Evolutionary conservation across 2,329 filamentous ascomycete species (phyloP).

Genomic region (Colletotrichum kahawae): DNA sequence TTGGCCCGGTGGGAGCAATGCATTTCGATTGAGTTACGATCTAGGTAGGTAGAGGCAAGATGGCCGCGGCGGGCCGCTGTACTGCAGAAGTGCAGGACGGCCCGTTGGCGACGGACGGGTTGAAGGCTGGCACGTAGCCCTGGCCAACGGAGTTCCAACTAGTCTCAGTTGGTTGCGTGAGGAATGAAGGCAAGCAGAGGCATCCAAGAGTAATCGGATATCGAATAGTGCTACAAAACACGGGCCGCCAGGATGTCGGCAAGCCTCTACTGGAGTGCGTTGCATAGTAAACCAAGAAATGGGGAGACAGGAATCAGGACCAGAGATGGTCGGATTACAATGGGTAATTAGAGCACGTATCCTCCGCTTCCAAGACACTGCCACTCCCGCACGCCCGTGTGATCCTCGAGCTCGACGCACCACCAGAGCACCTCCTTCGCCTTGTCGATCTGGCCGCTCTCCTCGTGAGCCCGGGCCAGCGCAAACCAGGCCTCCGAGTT

Average conservation of each 20-base stretch:
- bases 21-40: background rate
- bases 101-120: background rate
- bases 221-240: background rate
- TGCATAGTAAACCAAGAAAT: background rate
- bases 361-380: slow-evolving; percentile 69
- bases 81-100: background rate
- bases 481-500: slow-evolving; percentile 92
- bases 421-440: slow-evolving; percentile 95
- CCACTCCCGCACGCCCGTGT: slow-evolving; percentile 81
- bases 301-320: background rate
- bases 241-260: background rate
- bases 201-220: background rate
- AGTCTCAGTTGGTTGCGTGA: background rate
- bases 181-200: background rate
- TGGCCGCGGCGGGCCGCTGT: background rate
- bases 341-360: slow-evolving; percentile 61
- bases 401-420: slow-evolving; percentile 94
- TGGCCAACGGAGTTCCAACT: background rate
- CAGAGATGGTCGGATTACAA: background rate
- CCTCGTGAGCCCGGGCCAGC: slow-evolving; percentile 85
- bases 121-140: background rate
- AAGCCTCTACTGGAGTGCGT: background rate
- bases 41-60: background rate
- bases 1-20: background rate
- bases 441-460: slow-evolving; percentile 83